phyloP scores from a whole-genome alignment of 208 protist genomes.

The Blastocrithidia nonstop region DNA sequence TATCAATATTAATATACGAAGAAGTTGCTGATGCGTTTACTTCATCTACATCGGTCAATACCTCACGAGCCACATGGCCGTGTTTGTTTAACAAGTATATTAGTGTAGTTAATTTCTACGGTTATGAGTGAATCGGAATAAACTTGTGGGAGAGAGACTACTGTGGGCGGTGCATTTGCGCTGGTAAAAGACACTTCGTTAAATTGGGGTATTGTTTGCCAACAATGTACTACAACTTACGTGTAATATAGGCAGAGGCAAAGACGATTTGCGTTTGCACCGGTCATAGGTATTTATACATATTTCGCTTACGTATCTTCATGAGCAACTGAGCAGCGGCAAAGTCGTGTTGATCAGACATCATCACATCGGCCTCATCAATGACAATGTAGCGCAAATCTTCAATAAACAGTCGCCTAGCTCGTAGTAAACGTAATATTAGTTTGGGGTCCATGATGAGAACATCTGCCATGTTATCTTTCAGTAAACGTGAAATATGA shows the following conservation, averaged over 20 bases:
- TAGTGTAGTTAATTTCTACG: constrained; percentile 55
- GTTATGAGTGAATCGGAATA: constrained; percentile 22
- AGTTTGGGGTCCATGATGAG: constrained; percentile 69
- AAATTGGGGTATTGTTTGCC: constrained; percentile 29
- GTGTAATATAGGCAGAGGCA: constrained; percentile 52
- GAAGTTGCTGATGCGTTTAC: too few relatives aligned
- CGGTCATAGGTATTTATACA: constrained; percentile 75
- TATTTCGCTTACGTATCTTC: constrained; percentile 51
- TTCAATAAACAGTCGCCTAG: constrained; percentile 66
- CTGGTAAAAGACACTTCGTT: constrained; percentile 37
- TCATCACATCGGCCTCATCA: constrained; percentile 73
- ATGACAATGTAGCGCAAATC: constrained; percentile 71
- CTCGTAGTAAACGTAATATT: constrained; percentile 47
- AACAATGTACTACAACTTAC: constrained; percentile 54
- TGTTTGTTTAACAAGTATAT: constrained; percentile 49
- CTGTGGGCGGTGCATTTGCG: constrained; percentile 42
- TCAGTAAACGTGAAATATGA: constrained; percentile 40
- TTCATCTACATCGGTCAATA: constrained; percentile 41
- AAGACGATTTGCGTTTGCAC: constrained; percentile 77
- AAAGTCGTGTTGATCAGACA: constrained; percentile 68
- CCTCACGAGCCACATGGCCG: constrained; percentile 18
- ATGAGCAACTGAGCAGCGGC: constrained; percentile 55
- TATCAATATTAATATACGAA: too few relatives aligned
- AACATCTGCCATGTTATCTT: constrained; percentile 45
- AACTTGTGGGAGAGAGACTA: constrained; percentile 49